Evolutionary conservation across 495 filamentous ascomycete genomes (phyloP).

Genomic region (Acidiella bohemica): DNA sequence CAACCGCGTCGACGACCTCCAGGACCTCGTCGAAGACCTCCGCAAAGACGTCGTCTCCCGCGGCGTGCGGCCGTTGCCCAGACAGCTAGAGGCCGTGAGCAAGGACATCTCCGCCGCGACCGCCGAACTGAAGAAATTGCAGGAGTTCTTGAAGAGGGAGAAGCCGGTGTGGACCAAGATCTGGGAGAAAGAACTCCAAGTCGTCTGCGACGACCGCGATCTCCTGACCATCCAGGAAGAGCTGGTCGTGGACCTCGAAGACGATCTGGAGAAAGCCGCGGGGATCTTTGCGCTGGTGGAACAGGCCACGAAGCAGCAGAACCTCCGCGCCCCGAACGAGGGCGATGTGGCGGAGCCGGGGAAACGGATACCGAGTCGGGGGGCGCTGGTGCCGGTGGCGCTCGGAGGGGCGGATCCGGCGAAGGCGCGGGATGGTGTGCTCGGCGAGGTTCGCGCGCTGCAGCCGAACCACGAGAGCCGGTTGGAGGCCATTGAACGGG

Average conservation of each 20-base stretch:
- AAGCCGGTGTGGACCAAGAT: conserved; percentile 96
- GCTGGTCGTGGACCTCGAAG: conserved; percentile 75
- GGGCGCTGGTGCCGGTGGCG: conserved; percentile 43
- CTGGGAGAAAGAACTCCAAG: conserved; percentile 90
- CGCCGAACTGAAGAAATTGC: conserved; percentile 86
- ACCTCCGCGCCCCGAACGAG: conserved; percentile 39
- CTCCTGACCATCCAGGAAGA: conserved; percentile 91
- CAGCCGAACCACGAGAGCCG: conserved; percentile 90
- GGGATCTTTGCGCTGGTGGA: conserved; percentile 91
- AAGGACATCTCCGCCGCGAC: conserved; percentile 73
- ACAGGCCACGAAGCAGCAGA: conserved; percentile 90
- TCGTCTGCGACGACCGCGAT: conserved; percentile 89
- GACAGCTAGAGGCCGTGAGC: conserved; percentile 73
- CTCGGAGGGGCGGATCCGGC: conserved; percentile 44
- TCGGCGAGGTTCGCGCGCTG: conserved; percentile 86
- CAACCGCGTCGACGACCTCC: conserved; percentile 81
- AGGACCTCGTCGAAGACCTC: conserved; percentile 90
- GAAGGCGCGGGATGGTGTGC: conserved; percentile 75
- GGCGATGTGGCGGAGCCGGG: not conserved
- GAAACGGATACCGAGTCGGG: conserved; percentile 17
- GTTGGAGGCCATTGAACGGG: conserved; percentile 87
- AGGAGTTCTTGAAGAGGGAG: conserved; percentile 79
- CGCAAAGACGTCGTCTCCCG: conserved; percentile 92
- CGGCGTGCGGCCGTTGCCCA: conserved; percentile 82
- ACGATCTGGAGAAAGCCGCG: conserved; percentile 85